phyloP scores from a whole-genome alignment of 2,329 filamentous ascomycete genomes.

The Aspergillus novoparasiticus region DNA sequence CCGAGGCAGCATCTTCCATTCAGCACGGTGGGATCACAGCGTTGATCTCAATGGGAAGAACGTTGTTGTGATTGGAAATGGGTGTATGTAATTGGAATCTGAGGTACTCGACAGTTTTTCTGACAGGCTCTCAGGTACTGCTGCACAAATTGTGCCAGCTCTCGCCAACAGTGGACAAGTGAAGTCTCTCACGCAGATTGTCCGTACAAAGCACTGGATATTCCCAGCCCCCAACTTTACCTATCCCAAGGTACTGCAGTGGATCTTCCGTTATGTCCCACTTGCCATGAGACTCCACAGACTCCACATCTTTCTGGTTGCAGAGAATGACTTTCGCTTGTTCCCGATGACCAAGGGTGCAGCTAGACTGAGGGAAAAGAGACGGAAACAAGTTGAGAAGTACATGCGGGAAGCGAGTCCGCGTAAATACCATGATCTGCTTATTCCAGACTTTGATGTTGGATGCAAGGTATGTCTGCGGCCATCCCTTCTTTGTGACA shows the following conservation, averaged over 20 bases:
- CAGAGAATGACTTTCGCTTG: no score
- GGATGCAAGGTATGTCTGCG: background rate
- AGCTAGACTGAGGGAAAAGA: no score
- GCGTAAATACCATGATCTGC: no score
- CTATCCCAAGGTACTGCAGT: slow-evolving; percentile 52
- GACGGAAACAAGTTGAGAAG: no score
- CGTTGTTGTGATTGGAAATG: slow-evolving; percentile 33
- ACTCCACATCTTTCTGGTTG: slow-evolving; percentile 38
- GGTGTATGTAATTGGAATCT: slow-evolving; percentile 29
- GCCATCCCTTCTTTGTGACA: no score
- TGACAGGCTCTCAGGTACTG: slow-evolving; percentile 21
- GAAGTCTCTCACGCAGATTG: slow-evolving; percentile 59
- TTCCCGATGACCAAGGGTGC: no score
- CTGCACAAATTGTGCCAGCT: slow-evolving; percentile 29
- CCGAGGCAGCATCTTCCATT: slow-evolving; percentile 29
- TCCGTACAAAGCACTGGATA: slow-evolving; percentile 61
- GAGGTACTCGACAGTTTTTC: background rate
- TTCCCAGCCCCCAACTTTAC: slow-evolving; percentile 45
- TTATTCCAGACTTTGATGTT: no score
- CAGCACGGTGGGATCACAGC: slow-evolving; percentile 29
- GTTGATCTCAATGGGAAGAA: slow-evolving; percentile 28
- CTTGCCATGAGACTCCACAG: slow-evolving; percentile 47
- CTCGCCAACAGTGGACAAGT: slow-evolving; percentile 40
- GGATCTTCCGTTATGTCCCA: slow-evolving; percentile 49
- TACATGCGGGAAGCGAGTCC: no score